These are phyloP conservation scores for Boletus speciosus DNA, from an alignment of 768 basidiomycete genomes.

Conservation along the genomic window DNA sequence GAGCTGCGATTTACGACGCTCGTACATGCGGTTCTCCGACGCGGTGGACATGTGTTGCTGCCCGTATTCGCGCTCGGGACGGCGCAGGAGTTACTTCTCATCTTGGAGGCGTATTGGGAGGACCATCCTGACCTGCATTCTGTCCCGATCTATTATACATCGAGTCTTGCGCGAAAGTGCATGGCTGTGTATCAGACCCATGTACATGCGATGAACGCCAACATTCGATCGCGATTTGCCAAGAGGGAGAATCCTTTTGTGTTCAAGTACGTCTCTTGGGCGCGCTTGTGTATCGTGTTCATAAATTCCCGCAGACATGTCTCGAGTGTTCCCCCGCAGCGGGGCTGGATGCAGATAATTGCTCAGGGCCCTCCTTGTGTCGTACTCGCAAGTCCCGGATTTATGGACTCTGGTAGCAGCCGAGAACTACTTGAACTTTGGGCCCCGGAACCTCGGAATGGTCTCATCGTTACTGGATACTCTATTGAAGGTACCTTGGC, in stretches of 20 bases:
- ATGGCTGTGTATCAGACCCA: conserved; percentile 98
- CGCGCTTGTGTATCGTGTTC: not conserved
- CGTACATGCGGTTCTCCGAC: conserved; percentile 86
- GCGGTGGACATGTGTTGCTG: conserved; percentile 91
- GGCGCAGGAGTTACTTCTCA: conserved; percentile 88
- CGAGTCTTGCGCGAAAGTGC: conserved; percentile 88
- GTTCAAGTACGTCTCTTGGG: conserved; percentile 71
- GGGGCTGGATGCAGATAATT: conserved; percentile 83
- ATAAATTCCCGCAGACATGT: conserved; percentile 51
- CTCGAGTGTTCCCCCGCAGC: conserved; percentile 68
- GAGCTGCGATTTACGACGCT: conserved; percentile 84
- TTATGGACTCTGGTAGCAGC: conserved; percentile 87
- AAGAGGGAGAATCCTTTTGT: conserved; percentile 96
- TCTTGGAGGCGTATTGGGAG: conserved; percentile 96
- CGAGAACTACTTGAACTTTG: conserved; percentile 90
- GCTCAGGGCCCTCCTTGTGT: conserved; percentile 93
- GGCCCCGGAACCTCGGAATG: conserved; percentile 93
- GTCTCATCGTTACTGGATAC: conserved; percentile 91
- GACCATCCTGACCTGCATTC: conserved; percentile 89
- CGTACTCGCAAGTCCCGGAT: conserved; percentile 91
- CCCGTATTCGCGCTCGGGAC: conserved; percentile 93
- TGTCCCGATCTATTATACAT: conserved; percentile 93
- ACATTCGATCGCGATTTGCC: conserved; percentile 86
- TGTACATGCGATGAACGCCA: conserved; percentile 94
- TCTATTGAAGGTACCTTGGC: conserved; percentile 96